Evolutionary conservation across 1,284 basidiomycete genomes (phyloP), one percentile per base, ranked within the genome.

Genomic region (Ceratobasidium sp.): DNA sequence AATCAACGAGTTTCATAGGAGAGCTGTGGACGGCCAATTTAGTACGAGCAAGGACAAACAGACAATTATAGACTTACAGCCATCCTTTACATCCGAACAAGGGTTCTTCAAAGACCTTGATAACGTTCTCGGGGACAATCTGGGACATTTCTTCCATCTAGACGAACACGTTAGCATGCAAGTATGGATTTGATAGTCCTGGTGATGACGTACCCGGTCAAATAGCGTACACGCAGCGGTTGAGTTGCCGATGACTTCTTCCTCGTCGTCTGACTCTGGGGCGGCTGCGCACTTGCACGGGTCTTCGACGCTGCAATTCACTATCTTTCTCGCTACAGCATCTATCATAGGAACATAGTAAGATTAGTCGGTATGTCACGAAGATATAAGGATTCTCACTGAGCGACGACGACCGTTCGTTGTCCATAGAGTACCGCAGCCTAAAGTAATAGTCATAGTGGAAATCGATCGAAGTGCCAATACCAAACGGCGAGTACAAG

Each of bases 391-490:
- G 4, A 11, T 38, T 49, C 67, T 26, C 23, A 70, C 67, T 32
- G 28, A 70, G 44, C 0, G 35, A 58, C 14, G 55, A 55, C 18
- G n/a, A 54, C 23, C 67, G 54, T 35, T 70, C 55, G 41, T 55
- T 28, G 4, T 26, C 30, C 23, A 67, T 67, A 11, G 35, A 38
- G 7, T 46, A 28, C 2, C 67, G 55, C 5, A n/a, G 30, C 14
- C 67, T 41, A 32, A 54, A 55, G 21, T 70, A 30, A 46, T 70
- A 70, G 44, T 35, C 21, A 21, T 70, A 70, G 23, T 38, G 32
- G 23, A 70, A 50, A 28, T 70, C 67, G 32, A 70, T 50, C n/a
- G 67, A 70, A 11, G 67, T 70, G 5, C 67, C 67, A 16, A 70
- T 41, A 41, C 67, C 67, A 30, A 59, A 70, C 18, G 67, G 67